phyloP scores from a whole-genome alignment of 257 asterid species.

The Linaria vulgaris region DNA sequence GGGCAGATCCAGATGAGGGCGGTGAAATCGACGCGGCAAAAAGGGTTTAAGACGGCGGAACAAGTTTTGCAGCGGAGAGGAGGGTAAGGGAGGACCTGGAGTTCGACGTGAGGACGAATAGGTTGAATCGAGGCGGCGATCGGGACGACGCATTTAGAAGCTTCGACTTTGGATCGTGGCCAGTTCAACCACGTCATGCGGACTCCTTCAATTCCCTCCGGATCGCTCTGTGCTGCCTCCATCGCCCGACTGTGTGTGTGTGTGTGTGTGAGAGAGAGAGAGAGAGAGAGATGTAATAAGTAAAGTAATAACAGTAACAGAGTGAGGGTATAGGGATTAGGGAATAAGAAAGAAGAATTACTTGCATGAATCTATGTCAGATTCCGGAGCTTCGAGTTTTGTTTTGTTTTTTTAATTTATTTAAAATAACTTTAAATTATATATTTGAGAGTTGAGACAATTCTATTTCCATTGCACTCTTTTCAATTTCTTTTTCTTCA shows the following conservation, averaged over 20 bases:
- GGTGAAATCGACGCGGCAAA: slow-evolving; percentile 75
- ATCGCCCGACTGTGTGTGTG: slow-evolving; percentile 37
- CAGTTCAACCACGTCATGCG: slow-evolving; percentile 95
- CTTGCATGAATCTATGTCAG: no score
- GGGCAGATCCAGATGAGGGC: slow-evolving; percentile 98
- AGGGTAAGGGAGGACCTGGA: slow-evolving; percentile 62
- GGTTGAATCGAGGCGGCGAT: slow-evolving; percentile 89
- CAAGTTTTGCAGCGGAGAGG: slow-evolving; percentile 94
- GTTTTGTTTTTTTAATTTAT: no score
- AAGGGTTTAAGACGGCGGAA: slow-evolving; percentile 72
- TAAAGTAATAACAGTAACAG: no score
- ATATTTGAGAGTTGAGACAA: no score
- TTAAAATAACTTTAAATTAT: no score
- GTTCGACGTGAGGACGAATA: slow-evolving; percentile 80
- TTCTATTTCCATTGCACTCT: no score
- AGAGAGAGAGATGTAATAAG: no score
- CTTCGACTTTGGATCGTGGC: slow-evolving; percentile 94
- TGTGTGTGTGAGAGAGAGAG: no score
- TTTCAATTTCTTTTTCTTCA: no score
- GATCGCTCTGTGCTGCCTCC: slow-evolving; percentile 82
- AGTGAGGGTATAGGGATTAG: no score
- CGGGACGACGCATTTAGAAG: slow-evolving; percentile 96
- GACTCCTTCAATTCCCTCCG: slow-evolving; percentile 90
- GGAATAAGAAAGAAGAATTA: no score
- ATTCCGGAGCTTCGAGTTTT: no score